Evolutionary conservation across 768 basidiomycete species (phyloP), one percentile per base, ranked within the genome.

Genomic region (Russula olivacea): DNA sequence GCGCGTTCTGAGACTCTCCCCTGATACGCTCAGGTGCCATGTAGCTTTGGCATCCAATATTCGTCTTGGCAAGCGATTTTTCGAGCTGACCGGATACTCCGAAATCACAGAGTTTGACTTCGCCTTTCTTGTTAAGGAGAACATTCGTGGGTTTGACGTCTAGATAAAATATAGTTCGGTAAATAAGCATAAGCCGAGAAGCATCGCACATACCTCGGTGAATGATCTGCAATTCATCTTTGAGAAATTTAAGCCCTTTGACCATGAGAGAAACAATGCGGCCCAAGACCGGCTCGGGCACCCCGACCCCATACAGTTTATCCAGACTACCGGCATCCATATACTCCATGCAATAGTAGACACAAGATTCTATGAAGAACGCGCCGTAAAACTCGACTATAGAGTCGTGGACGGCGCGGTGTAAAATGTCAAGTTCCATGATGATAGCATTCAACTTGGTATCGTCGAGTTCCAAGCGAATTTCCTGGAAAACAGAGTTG

Each of bases 321-420:
- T 98, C 97, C 52, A 99, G 81, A 45, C 87, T 90, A n/a, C 95
- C 94, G 12, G 94, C 95, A 72, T 99, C 96, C 97, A 99, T 99
- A 76, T 88, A 92, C 78, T 99, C 97, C 95, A 98, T 98, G 76
- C 95, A 98, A 74, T 97, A 98, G 76, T 99, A 98, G 25, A 99
- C 97, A 74, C 96, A 99, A n/a, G 92, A 92, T 72, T 99, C 97
- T 75, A 97, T 94, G 75, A 97, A 98, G 79, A 99, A 99, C 4
- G 97, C 97, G 49, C 97, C 97, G 72, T 96, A 98, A 69, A 99
- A 99, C 65, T 98, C 97, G 70, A 99, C 92, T 68, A 98, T 98
- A 71, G 91, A 86, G 3, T 89, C 90, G 10, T 89, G 86, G 49
- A 88, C 82, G 3, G 95, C 95, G 30, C 94, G 91, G 74, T 99